Conservation (phyloP, 208 protist genomes). For the Giardia duodenalis region DNA sequence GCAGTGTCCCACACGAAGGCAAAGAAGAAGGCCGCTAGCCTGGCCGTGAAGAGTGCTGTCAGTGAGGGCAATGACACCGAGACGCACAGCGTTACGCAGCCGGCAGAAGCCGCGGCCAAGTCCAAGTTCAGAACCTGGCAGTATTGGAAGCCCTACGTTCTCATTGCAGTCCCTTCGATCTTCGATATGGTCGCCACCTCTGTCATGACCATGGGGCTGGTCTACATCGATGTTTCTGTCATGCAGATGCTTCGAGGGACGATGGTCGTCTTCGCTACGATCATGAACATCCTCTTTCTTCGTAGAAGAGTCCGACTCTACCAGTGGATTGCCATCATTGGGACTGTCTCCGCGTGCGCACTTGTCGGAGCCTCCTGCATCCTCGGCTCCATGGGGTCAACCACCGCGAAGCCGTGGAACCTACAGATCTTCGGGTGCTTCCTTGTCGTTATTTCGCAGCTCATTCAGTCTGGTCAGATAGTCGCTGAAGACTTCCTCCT, state of each 20-base stretch:
- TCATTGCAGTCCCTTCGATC: conserved; percentile 31
- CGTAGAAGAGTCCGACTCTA: conserved; percentile 48
- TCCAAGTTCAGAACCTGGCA: neutral
- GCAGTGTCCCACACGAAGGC: neutral
- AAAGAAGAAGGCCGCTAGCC: neutral
- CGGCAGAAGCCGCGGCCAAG: neutral
- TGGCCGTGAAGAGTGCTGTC: neutral
- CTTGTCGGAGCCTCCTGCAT: conserved; percentile 57
- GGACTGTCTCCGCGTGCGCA: conserved; percentile 52
- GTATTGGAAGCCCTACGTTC: neutral
- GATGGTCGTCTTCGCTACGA: conserved; percentile 62
- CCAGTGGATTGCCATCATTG: conserved; percentile 55
- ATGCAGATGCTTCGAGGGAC: conserved; percentile 71
- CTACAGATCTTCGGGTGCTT: conserved; percentile 53
- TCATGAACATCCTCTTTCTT: conserved; percentile 63
- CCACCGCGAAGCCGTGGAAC: neutral
- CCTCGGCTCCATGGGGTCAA: conserved; percentile 28
- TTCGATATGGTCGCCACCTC: conserved; percentile 61
- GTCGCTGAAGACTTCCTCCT: conserved; percentile 65
- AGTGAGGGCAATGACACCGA: neutral
- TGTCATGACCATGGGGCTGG: conserved; percentile 64
- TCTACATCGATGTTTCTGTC: conserved; percentile 62
- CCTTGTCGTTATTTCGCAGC: conserved; percentile 61
- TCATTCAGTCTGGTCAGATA: conserved; percentile 65
- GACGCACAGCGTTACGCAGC: neutral